Percentiles rank a stretch among this genome's conserved stretches.
phyloP scores from a whole-genome alignment of 306 rosid genomes.

The Cicer cuneatum region DNA sequence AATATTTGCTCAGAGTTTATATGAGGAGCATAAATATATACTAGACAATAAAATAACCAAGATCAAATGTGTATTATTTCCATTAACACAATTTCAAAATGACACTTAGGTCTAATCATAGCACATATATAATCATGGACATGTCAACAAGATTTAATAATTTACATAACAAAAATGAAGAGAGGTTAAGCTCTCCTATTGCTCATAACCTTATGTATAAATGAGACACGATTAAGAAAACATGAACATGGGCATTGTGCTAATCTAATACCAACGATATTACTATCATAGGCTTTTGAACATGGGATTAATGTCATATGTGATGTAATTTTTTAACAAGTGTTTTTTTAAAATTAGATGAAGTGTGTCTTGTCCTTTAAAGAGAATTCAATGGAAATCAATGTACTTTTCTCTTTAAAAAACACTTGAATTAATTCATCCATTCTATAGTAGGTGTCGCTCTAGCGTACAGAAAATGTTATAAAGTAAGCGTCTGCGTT shows the following conservation, averaged over 20 bases:
- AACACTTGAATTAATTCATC: too few species aligned
- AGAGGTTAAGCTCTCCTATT: background rate
- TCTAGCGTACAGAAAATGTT: too few species aligned
- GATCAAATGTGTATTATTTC: constrained; percentile 3
- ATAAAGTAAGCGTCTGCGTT: too few species aligned
- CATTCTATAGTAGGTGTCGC: too few species aligned
- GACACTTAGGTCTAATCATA: constrained; percentile 41
- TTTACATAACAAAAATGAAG: background rate
- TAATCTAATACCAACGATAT: constrained; percentile 15
- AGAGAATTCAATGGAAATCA: too few species aligned
- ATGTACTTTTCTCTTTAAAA: too few species aligned
- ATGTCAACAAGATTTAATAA: constrained; percentile 41
- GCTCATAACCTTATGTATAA: constrained; percentile 24
- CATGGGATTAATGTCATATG: too few species aligned
- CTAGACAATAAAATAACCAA: constrained; percentile 24
- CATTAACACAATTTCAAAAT: constrained; percentile 39
- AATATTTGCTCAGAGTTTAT: constrained; percentile 28
- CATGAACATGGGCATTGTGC: constrained; percentile 3
- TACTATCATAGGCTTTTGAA: background rate
- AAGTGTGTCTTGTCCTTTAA: too few species aligned
- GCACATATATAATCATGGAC: constrained; percentile 24
- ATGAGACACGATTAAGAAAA: background rate
- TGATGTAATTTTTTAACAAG: too few species aligned
- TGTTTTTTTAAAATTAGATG: too few species aligned
- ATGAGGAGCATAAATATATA: constrained; percentile 26